Base-by-base conservation (phyloP, 2,329 filamentous ascomycete species). In the Fusarium beomiforme region DNA sequence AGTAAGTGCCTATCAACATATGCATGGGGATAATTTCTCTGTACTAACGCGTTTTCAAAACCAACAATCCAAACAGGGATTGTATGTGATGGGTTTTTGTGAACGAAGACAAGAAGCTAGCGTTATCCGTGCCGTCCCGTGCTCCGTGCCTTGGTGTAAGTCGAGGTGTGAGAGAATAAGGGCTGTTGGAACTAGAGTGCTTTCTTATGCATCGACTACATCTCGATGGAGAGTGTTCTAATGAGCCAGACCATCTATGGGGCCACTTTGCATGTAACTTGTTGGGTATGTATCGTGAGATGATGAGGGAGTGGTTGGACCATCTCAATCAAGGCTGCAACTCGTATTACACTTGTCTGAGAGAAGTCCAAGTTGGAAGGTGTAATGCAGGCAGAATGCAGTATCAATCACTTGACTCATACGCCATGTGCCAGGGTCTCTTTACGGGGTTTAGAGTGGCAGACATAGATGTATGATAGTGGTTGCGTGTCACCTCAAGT, bases 401-500 rank as follows among this genome's bases (percentile, higher is more conserved):
- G 62, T 63, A 69, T 56, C 64, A 77, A 74, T 79, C 77, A 78
- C 76, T 78, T 79, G 76, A 78, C 75, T 72, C 62, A 56, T 69
- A 69, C 64, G 50, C 64, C 56, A 78, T 78, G 76, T 78, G 70
- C 74, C 69, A 68, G 68, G 76, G 70, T 42, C 49, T 53, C 50
- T 58, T 51, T 63, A n/a, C 67, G 75, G 66, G 67, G 60, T 64
- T 58, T 21, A n/a, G 64, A 66, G 44, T 37, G 37, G 55, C 41
- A 60, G 61, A 63, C 36, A 54, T 44, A 68, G 54, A 66, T 61
- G 70, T 64, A 73, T 65, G 63, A 61, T 62, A 57, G 34, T 62
- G 63, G 44, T 61, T 75, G 55, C 51, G 37, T 64, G 53, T 53
- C 60, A 55, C 64, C 51, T 44, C 33, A 42, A 59, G 58, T 58